Percentiles rank a stretch among this genome's conserved stretches.
Evolutionary conservation across 2,329 filamentous ascomycete genomes (phyloP).

Genomic region (Talaromyces sp.): DNA sequence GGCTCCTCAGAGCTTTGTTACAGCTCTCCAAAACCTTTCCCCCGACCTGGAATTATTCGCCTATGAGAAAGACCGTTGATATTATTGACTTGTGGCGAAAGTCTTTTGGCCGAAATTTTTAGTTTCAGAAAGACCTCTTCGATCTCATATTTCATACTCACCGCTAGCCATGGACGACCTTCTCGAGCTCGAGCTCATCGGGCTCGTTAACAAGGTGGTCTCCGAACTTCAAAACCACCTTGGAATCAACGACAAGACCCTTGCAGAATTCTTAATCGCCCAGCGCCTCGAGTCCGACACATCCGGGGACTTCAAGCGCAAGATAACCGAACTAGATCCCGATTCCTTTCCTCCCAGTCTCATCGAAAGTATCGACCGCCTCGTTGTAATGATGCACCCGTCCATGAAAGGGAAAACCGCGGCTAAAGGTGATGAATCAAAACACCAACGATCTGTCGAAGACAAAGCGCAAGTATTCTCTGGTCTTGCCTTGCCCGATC

Average conservation of each 20-base stretch:
- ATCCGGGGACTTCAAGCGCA: conserved; percentile 68
- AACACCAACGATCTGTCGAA: conserved; percentile 47
- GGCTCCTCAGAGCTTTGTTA: not conserved
- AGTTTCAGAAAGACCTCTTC: not conserved
- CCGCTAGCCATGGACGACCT: conserved; percentile 72
- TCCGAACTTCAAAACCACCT: conserved; percentile 93
- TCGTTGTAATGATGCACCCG: conserved; percentile 86
- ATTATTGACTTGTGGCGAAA: not conserved
- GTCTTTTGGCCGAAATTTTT: not conserved
- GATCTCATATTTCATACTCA: not conserved
- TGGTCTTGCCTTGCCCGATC: conserved; percentile 82
- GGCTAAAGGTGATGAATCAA: conserved; percentile 38
- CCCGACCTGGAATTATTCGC: not conserved
- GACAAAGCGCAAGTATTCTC: conserved; percentile 86
- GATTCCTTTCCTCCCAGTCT: conserved; percentile 75
- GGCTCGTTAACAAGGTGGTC: conserved; percentile 89
- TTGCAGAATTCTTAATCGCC: conserved; percentile 93
- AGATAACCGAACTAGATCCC: conserved; percentile 70
- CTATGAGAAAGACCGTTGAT: not conserved
- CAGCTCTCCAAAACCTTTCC: not conserved
- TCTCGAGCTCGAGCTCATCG: conserved; percentile 84
- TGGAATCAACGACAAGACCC: conserved; percentile 85
- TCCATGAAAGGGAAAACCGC: conserved; percentile 64
- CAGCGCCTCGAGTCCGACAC: conserved; percentile 73
- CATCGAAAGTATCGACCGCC: conserved; percentile 83